A percentile compares a stretch with the other conserved stretches of the same genome.
phyloP scores from a whole-genome alignment of 495 filamentous ascomycete genomes.

The Aspergillus funiculosus region DNA sequence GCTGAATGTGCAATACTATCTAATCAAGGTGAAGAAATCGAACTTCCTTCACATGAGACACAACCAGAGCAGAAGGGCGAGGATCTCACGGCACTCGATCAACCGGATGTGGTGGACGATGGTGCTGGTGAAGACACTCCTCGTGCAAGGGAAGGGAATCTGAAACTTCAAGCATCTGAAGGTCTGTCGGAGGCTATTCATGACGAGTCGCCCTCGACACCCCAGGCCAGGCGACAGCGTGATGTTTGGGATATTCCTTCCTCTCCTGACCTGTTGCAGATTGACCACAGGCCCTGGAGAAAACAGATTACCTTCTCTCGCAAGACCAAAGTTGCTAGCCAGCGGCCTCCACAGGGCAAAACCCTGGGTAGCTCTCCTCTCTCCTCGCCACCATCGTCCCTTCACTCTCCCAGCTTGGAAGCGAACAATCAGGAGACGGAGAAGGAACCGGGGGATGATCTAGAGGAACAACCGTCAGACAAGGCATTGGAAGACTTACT shows the following conservation, averaged over 20 bases:
- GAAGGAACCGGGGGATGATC: slow-evolving; percentile 2
- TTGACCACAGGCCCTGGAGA: slow-evolving; percentile 15
- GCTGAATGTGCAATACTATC: no score
- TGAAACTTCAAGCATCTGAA: background rate
- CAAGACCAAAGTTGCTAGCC: background rate
- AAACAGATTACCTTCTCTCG: slow-evolving; percentile 8
- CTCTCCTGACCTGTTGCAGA: slow-evolving; percentile 35
- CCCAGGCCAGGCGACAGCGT: slow-evolving; percentile 7
- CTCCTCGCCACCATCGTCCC: slow-evolving; percentile 37
- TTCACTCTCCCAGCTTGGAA: slow-evolving; percentile 14
- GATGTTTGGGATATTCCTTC: slow-evolving; percentile 23
- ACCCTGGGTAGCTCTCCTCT: slow-evolving; percentile 35
- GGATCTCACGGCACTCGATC: background rate
- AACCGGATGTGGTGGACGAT: background rate
- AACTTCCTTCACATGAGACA: slow-evolving; percentile 2
- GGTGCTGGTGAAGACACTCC: slow-evolving; percentile 1
- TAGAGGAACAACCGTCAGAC: no score
- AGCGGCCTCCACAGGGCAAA: slow-evolving; percentile 1
- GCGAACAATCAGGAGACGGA: background rate
- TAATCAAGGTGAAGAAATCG: background rate
- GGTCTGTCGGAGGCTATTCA: slow-evolving; percentile 5
- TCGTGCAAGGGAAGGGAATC: background rate
- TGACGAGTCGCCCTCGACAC: slow-evolving; percentile 14
- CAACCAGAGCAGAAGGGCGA: background rate
- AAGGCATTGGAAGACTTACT: slow-evolving; percentile 17